Percentiles rank a stretch among this genome's conserved stretches.
Conservation (phyloP, 768 basidiomycete genomes). For the Hirschioporus abietinus region DNA sequence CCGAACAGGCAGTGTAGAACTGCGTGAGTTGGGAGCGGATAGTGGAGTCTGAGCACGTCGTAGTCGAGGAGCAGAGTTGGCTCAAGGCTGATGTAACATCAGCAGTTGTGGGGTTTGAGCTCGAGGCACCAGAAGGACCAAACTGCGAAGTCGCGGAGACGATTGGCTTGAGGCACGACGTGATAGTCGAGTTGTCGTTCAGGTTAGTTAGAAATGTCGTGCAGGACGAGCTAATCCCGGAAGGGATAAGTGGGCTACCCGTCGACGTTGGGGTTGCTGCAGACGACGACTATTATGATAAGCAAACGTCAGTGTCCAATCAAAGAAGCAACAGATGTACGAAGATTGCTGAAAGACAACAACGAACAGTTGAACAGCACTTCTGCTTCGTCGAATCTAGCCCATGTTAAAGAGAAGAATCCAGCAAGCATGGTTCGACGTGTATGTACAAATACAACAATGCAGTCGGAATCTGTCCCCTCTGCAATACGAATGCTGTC, state of each 20-base stretch:
- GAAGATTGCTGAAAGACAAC: not conserved
- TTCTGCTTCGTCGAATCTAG: too few relatives aligned
- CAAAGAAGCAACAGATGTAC: not conserved
- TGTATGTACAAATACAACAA: too few relatives aligned
- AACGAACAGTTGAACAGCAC: too few relatives aligned
- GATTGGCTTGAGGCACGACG: constrained; percentile 58
- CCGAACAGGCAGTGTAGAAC: constrained; percentile 67
- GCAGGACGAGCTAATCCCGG: constrained; percentile 54
- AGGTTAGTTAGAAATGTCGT: constrained; percentile 52
- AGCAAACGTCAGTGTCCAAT: not conserved
- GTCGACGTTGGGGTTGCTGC: constrained; percentile 23
- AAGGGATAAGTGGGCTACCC: constrained; percentile 57
- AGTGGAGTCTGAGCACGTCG: constrained; percentile 51
- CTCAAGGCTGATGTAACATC: constrained; percentile 47
- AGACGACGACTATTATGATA: constrained; percentile 4
- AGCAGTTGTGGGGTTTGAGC: constrained; percentile 34
- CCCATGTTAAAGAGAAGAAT: too few relatives aligned
- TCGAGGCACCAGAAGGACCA: constrained; percentile 35
- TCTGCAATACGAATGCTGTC: too few relatives aligned
- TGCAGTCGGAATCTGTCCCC: too few relatives aligned
- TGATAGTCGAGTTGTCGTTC: constrained; percentile 53
- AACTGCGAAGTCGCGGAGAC: constrained; percentile 55
- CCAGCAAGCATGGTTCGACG: too few relatives aligned
- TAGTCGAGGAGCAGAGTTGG: constrained; percentile 46
- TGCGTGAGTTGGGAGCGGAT: constrained; percentile 57